These are phyloP conservation scores for Teratosphaeria epicoccoides DNA, from an alignment of 2,329 filamentous ascomycete species.

Conservation along the genomic window DNA sequence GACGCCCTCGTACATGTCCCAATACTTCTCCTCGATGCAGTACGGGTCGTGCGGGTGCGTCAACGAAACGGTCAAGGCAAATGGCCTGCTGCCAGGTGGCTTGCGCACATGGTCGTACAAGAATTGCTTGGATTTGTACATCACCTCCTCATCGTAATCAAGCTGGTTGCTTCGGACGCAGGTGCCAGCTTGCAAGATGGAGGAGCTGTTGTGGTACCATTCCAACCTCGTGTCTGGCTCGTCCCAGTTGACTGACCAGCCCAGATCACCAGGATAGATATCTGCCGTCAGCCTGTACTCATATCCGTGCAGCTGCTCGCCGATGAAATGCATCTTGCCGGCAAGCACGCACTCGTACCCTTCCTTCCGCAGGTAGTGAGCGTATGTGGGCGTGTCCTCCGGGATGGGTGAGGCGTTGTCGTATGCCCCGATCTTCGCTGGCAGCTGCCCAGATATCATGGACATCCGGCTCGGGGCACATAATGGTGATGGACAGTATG, in stretches of 20 bases:
- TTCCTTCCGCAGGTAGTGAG: constrained; percentile 74
- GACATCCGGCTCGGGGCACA: constrained; percentile 90
- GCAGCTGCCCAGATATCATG: constrained; percentile 85
- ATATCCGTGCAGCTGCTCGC: constrained; percentile 88
- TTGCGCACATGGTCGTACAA: constrained; percentile 84
- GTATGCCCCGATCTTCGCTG: constrained; percentile 82
- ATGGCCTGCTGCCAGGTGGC: constrained; percentile 62
- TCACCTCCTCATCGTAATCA: constrained; percentile 92
- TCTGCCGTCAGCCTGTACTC: constrained; percentile 88
- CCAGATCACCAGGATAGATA: constrained; percentile 89
- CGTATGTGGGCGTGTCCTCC: constrained; percentile 80
- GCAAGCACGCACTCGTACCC: constrained; percentile 86
- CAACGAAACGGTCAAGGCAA: constrained; percentile 81
- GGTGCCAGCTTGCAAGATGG: constrained; percentile 77
- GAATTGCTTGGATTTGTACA: constrained; percentile 83
- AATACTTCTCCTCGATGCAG: constrained; percentile 86
- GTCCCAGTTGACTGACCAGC: constrained; percentile 95
- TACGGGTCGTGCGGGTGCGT: constrained; percentile 94
- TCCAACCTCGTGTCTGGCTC: constrained; percentile 73
- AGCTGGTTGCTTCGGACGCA: constrained; percentile 90
- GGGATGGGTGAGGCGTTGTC: constrained; percentile 82
- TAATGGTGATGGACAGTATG: constrained; percentile 87
- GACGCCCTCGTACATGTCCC: constrained; percentile 81
- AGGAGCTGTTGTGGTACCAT: constrained; percentile 95
- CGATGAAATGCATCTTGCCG: constrained; percentile 96